Evolutionary conservation across 2,329 filamentous ascomycete genomes (phyloP).

Genomic region (Aureobasidium uvarum): DNA sequence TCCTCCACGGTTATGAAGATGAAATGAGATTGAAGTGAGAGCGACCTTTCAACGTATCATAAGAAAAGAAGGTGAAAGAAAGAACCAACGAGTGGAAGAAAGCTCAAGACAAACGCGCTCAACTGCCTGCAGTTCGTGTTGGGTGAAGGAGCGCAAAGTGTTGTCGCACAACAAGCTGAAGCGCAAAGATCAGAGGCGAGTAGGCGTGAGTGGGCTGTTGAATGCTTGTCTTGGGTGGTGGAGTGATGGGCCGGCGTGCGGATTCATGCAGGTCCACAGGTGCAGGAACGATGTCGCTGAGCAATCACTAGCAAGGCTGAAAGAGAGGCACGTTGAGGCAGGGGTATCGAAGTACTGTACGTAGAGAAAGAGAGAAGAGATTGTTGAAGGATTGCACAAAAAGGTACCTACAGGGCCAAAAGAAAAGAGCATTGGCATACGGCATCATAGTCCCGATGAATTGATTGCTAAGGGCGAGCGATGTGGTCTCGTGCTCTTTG

Average conservation of each 20-base stretch:
- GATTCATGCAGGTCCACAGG: constrained; percentile 11
- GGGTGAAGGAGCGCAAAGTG: not conserved
- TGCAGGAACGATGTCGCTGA: not conserved
- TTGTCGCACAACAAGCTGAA: constrained; percentile 11
- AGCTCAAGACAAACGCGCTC: not conserved
- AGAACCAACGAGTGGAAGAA: constrained; percentile 1
- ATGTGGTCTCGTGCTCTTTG: constrained; percentile 23
- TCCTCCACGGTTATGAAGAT: not conserved
- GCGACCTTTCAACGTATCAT: not conserved
- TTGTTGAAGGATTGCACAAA: not conserved
- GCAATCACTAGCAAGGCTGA: not conserved
- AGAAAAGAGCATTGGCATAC: constrained; percentile 19
- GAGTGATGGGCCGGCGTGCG: not conserved
- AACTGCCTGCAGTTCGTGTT: constrained; percentile 15
- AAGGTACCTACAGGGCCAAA: not conserved
- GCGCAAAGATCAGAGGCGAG: not conserved
- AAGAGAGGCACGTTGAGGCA: not conserved
- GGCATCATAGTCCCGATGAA: constrained; percentile 10
- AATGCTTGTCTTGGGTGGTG: constrained; percentile 8
- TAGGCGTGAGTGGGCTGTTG: constrained; percentile 4
- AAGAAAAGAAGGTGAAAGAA: not conserved
- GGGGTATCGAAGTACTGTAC: not conserved
- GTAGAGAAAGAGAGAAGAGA: not conserved
- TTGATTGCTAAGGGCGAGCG: constrained; percentile 2
- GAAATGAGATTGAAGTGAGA: not conserved